Evolutionary conservation across 1,284 basidiomycete species (phyloP), one percentile per base, ranked within the genome.

Genomic region (Volvariella volvacea): DNA sequence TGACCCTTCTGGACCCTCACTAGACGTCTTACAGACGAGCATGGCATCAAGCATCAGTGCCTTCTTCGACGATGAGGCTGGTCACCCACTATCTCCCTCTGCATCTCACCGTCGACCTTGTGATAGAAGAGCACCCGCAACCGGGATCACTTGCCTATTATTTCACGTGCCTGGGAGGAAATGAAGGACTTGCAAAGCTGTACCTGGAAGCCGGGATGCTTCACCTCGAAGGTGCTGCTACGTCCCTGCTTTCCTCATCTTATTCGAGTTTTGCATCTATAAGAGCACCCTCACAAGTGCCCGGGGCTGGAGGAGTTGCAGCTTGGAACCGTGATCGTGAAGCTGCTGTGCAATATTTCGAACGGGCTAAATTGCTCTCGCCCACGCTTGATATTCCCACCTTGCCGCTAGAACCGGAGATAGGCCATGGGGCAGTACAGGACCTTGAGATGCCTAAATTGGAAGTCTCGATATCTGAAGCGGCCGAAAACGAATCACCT

Each of bases 181-280:
- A 67, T 12, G 52, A 59, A 8, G 80, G 79, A 0, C 68, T 88
- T 3, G 85, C 82, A 1, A 79, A 78, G 49, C 74, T 88, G 3
- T 88, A 85, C 60, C 64, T 85, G 4, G 82, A 86, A 59, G 82
- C 82, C 3, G 86, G 86, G 3, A 67, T 87, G 20, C 71, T 88
- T 20, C 76, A 88, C 55, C 68, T 88, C 10, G 86, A 88, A 60
- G 85, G 86, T 9, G 73, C 80, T 12, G 84, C 86, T 10, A 72
- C 78, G 0, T 66, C 69, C 10, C 68, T 88, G 22, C 73, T 87
- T 22, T 72, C 80, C 4, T 76, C 83, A 2, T 83, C 84, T 0
- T 81, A 80, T 53, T 77, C 82, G 3, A 82, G 82, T 25, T 70
- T 88, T 16, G 82, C 84, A 1, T 87, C 86, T 6, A 76, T 88